Conservation (phyloP, 306 rosid species). For the Benincasa hispida region DNA sequence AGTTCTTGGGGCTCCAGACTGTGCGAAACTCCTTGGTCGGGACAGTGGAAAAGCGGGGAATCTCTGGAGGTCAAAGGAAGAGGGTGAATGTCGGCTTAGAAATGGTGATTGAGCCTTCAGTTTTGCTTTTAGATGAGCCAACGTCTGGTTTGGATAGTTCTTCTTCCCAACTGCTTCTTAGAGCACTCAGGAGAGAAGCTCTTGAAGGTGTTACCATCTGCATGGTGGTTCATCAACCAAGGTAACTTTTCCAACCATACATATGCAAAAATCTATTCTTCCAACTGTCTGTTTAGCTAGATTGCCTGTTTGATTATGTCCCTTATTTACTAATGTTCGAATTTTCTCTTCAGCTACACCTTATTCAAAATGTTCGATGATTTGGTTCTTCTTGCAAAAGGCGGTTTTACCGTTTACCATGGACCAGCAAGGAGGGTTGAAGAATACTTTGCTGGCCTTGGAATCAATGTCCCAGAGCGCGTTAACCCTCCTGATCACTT, state of each 20-base stretch:
- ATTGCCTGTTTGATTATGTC: background rate
- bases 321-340: background rate
- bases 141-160: slow-evolving; percentile 98
- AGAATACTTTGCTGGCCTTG: slow-evolving; percentile 68
- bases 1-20: slow-evolving; percentile 82
- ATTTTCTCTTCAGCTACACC: slow-evolving; percentile 51
- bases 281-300: background rate
- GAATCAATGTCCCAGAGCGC: slow-evolving; percentile 70
- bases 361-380: slow-evolving; percentile 97
- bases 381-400: slow-evolving; percentile 87
- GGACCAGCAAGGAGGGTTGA: slow-evolving; percentile 76
- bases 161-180: slow-evolving; percentile 78
- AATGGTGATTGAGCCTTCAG: slow-evolving; percentile 99
- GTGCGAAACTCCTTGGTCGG: slow-evolving; percentile 82
- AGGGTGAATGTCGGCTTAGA: slow-evolving; percentile 94
- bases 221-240: slow-evolving; percentile 99
- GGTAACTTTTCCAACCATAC: slow-evolving; percentile 32
- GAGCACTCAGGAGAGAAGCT: slow-evolving; percentile 93
- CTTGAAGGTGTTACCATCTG: slow-evolving; percentile 94
- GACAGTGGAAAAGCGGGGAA: slow-evolving; percentile 88
- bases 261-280: background rate
- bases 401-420: slow-evolving; percentile 90
- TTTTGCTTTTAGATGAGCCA: slow-evolving; percentile 89
- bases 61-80: slow-evolving; percentile 96
- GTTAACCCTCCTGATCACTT: slow-evolving; percentile 88